Conservation (phyloP, 1,284 basidiomycete genomes). For the Ceratobasidium sp. region DNA sequence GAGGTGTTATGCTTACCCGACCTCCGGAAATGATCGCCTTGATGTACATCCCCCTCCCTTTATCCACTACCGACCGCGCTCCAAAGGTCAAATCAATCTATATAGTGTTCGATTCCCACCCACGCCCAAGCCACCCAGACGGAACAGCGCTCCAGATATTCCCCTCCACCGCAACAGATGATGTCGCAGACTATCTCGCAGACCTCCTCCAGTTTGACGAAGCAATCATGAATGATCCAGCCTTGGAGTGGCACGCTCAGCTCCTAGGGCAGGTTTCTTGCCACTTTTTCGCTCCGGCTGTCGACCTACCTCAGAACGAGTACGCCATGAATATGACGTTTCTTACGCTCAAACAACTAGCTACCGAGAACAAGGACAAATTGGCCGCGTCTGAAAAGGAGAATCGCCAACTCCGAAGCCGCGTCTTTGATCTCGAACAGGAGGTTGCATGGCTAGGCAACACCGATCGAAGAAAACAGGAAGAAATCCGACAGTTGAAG, state of each 20-base stretch:
- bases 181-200: conserved; percentile 57
- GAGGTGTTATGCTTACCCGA: conserved; percentile 65
- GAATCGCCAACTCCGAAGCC: conserved; percentile 10
- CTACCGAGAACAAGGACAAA: background rate
- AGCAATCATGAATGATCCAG: conserved; percentile 50
- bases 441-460: conserved; percentile 6
- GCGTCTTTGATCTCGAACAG: conserved; percentile 6
- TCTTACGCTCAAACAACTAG: conserved; percentile 1
- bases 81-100: conserved; percentile 51
- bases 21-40: conserved; percentile 71
- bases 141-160: conserved; percentile 65
- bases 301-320: background rate
- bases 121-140: conserved; percentile 59
- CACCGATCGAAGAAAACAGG: background rate
- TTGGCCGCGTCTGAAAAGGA: background rate
- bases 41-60: conserved; percentile 55
- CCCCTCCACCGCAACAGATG: conserved; percentile 51
- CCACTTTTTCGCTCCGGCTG: conserved; percentile 55
- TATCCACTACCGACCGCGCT: background rate
- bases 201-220: conserved; percentile 60
- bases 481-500: background rate
- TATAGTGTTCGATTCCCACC: conserved; percentile 69
- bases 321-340: conserved; percentile 22
- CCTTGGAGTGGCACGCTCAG: conserved; percentile 67
- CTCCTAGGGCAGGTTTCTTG: conserved; percentile 65